Evolutionary conservation across 2,329 filamentous ascomycete genomes (phyloP).

Genomic region (Pyrenochaeta sp.): DNA sequence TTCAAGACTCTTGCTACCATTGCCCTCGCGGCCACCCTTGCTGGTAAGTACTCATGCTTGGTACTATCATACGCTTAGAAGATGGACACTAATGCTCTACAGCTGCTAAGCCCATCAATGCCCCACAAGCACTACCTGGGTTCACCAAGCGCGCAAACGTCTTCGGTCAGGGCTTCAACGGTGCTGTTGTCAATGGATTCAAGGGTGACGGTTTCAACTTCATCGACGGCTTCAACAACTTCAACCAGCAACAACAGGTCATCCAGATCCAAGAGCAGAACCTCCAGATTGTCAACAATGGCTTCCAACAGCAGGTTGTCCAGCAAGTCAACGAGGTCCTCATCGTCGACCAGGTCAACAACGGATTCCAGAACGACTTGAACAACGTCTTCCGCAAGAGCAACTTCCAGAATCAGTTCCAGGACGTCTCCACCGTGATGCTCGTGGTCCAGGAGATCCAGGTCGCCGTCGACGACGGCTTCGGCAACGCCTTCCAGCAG

Average conservation of each 20-base stretch:
- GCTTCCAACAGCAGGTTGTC: conserved; percentile 29
- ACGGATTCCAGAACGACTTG: conserved; percentile 36
- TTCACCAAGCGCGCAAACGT: conserved; percentile 21
- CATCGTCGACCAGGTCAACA: conserved; percentile 37
- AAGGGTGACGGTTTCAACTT: conserved; percentile 38
- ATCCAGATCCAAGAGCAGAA: conserved; percentile 38
- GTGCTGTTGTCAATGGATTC: conserved; percentile 24
- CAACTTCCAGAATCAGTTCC: conserved; percentile 30
- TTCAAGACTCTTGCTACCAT: conserved; percentile 33
- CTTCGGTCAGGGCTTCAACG: conserved; percentile 13
- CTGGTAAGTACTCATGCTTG: conserved; percentile 27
- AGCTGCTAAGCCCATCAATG: conserved; percentile 38
- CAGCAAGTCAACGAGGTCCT: conserved; percentile 39
- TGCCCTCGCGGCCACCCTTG: conserved; percentile 42
- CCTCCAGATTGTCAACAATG: conserved; percentile 35
- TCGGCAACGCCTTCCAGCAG: conserved; percentile 30
- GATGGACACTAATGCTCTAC: conserved; percentile 16
- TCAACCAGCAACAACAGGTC: conserved; percentile 39
- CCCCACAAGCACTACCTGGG: conserved; percentile 19
- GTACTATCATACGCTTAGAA: background rate
- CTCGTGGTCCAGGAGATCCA: conserved; percentile 43
- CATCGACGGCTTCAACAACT: conserved; percentile 38
- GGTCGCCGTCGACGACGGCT: conserved; percentile 32
- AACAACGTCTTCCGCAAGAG: conserved; percentile 44
- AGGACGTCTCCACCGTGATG: conserved; percentile 31